Evolutionary conservation across 345 rosid genomes (phyloP).

Genomic region (Pistacia integerrima): DNA sequence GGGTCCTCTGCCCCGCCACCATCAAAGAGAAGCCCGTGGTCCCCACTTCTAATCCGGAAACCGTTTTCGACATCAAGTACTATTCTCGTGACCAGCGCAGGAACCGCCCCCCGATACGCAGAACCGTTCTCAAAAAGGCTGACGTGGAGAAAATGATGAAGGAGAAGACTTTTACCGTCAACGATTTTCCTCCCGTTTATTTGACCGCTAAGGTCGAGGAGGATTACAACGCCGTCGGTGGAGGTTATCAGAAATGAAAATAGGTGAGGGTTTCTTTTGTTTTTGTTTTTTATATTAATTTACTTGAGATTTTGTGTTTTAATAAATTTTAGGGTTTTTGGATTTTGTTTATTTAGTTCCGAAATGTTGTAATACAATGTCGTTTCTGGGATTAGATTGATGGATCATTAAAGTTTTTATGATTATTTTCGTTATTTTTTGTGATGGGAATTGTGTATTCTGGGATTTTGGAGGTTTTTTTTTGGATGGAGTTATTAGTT

Average conservation of each 20-base stretch:
- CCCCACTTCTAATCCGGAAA: slow-evolving; percentile 80
- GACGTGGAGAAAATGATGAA: slow-evolving; percentile 79
- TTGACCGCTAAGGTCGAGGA: slow-evolving; percentile 68
- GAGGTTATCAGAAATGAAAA: slow-evolving; percentile 31
- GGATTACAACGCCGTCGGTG: slow-evolving; percentile 42
- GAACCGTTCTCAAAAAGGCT: slow-evolving; percentile 68
- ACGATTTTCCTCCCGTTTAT: slow-evolving; percentile 80
- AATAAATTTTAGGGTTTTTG: not conserved
- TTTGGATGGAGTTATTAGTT: not conserved
- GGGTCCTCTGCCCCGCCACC: slow-evolving; percentile 78
- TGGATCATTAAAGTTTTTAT: not conserved
- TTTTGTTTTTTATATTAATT: not conserved
- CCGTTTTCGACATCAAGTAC: slow-evolving; percentile 86
- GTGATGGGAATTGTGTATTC: not conserved
- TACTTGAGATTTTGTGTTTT: not conserved
- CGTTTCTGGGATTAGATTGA: not conserved
- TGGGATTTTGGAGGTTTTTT: not conserved
- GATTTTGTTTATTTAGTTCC: not conserved
- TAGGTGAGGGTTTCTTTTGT: slow-evolving; percentile 1
- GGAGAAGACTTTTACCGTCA: slow-evolving; percentile 62
- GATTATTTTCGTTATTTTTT: not conserved
- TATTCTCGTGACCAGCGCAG: slow-evolving; percentile 81
- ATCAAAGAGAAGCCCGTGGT: slow-evolving; percentile 50
- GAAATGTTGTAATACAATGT: not conserved
- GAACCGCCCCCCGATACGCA: slow-evolving; percentile 77